Base-by-base conservation (phyloP, 169 alveolate genomes). In the Eimeria tenella region DNA sequence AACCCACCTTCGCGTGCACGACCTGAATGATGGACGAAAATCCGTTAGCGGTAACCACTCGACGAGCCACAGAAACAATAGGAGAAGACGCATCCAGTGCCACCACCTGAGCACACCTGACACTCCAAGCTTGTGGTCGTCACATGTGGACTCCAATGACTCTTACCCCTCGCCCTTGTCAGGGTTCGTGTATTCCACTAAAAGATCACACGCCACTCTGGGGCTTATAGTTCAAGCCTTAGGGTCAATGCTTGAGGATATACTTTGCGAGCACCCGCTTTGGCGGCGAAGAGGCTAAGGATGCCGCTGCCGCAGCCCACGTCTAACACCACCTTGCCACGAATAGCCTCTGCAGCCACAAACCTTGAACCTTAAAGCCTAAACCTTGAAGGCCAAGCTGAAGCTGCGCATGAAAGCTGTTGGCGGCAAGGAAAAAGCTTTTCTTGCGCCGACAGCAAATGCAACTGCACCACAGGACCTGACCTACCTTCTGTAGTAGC, bases 281-380 rank as follows among this genome's bases (percentile, higher is more conserved):
- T 93, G 4, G 98, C 97, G 42, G 98, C 98, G 83, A 98, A 98
- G 70, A 97, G 95, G 21, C 98, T 95, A 49, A 98, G 88, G 25
- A 98, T 95, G 31, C 98, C 98, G 53, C 98, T 96, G 21, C 99
- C 99, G 50, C 97, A 95, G 10, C 98, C 99, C 13, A 97, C 97
- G 92, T 98, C 99, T 23, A 98, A 31, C 21, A 98, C 98, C 8
- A 97, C 93, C 94, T 98, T 98, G 63, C 96, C 98, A 87, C 95
- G 94, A 91, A 98, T 97, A 4, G 93, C 91, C 4, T 90, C 96
- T 31, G 95, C 21, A 23, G 50, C 15, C 79, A 68, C 77, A 68
- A 5, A 5, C 79, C 70, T 0, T 60, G 21, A 68, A 68, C 79
- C 49, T 15, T 23, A 17, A 68, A 3, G 11, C 31, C 77, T 68